phyloP scores from a whole-genome alignment of 768 basidiomycete genomes.

The Termitomyces sp. region DNA sequence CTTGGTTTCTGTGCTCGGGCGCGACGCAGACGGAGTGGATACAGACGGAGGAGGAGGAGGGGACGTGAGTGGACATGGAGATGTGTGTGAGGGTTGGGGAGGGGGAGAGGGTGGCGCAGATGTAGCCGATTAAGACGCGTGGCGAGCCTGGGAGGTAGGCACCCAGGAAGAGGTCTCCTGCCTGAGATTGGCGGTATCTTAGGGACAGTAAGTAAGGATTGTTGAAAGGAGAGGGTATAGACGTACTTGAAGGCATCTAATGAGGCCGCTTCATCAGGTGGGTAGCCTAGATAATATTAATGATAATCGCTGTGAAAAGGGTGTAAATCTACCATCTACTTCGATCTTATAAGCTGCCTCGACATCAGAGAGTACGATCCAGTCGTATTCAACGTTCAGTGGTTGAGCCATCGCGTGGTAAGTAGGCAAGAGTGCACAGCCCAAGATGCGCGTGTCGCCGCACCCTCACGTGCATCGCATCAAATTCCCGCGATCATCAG shows the following conservation, averaged over 20 bases:
- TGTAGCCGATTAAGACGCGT: slow-evolving; percentile 58
- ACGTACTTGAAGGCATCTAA: slow-evolving; percentile 52
- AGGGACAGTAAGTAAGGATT: not conserved
- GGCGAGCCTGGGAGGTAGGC: slow-evolving; percentile 39
- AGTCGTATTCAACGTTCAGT: slow-evolving; percentile 4
- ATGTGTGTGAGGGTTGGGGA: slow-evolving; percentile 53
- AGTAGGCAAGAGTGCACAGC: not conserved
- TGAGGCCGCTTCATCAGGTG: slow-evolving; percentile 11
- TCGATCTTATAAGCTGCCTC: not conserved
- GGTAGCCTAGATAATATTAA: not conserved
- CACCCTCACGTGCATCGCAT: not conserved
- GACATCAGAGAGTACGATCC: not conserved
- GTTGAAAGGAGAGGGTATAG: not conserved
- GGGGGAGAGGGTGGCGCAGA: slow-evolving; percentile 64
- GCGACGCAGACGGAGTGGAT: slow-evolving; percentile 71
- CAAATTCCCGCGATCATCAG: no score
- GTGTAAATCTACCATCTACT: not conserved
- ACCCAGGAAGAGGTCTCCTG: slow-evolving; percentile 63
- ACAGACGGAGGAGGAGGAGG: slow-evolving; percentile 51
- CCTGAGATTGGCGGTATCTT: slow-evolving; percentile 61
- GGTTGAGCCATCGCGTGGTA: not conserved
- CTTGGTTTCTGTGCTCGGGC: slow-evolving; percentile 37
- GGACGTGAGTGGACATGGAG: slow-evolving; percentile 68
- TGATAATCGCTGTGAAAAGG: not conserved
- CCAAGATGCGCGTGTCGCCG: not conserved